Evolutionary conservation across 805 yeast species (phyloP).

Genomic region (Yarrowia sp.): DNA sequence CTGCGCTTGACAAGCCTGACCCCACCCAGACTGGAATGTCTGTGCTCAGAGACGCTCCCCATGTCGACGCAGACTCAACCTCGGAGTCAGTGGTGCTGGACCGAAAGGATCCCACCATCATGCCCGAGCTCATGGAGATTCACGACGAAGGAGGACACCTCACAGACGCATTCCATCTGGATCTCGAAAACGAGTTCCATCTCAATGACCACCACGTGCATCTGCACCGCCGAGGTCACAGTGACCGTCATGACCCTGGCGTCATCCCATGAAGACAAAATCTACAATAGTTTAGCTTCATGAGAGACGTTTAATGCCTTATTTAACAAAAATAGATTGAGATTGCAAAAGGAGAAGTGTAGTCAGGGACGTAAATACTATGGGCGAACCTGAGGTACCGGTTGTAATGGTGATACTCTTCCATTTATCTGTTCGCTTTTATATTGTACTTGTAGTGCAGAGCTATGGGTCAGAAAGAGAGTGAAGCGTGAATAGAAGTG

Average conservation of each 20-base stretch:
- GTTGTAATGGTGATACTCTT: no score
- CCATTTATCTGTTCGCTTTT: no score
- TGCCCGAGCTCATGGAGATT: slow-evolving; percentile 14
- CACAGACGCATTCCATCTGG: slow-evolving; percentile 5
- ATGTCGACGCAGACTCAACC: neutral
- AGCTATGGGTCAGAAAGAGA: no score
- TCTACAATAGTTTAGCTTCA: neutral
- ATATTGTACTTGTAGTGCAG: no score
- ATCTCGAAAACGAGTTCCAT: slow-evolving; percentile 4
- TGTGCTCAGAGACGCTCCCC: slow-evolving; percentile 12
- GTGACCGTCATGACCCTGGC: neutral
- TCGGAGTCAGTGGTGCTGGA: slow-evolving; percentile 28
- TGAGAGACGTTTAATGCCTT: slow-evolving; percentile 7
- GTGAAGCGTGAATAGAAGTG: no score
- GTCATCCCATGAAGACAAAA: neutral
- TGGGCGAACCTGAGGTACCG: no score
- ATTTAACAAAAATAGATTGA: neutral
- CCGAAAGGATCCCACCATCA: slow-evolving; percentile 29
- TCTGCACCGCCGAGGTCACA: neutral
- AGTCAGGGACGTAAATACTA: no score
- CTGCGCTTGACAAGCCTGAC: slow-evolving; percentile 49
- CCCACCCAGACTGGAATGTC: neutral
- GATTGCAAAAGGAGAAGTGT: neutral
- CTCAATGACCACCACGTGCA: slow-evolving; percentile 2
- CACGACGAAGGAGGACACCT: slow-evolving; percentile 28